Evolutionary conservation across 371 early-diverging fungal genomes (phyloP), one percentile per base, ranked within the genome.

Genomic region (Mucor circinelloides): DNA sequence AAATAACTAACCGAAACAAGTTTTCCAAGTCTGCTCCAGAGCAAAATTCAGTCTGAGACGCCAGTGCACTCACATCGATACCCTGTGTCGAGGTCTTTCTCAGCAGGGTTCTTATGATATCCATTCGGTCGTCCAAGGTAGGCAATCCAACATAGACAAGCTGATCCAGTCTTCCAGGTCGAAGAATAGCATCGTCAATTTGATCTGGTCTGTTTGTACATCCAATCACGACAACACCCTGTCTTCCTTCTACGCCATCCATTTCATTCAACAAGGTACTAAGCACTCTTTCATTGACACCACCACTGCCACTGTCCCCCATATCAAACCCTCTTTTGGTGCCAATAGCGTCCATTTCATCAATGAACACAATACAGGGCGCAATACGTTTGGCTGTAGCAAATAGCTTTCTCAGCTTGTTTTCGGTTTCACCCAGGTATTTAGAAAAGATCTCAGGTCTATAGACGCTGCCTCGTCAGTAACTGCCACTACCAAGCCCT

Each of bases 401-500:
- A 88, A 97, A 99, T n/a, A 96, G 64, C 2, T 83, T 72, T 52
- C 97, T 84, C 19, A 99, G 72, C 21, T 83, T 85, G 19, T 84
- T 83, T 80, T 99, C 99, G 0, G 94, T 93, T 62, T 97, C 97
- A 25, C 99, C 99, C 4, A 97, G 83, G 63, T 94, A 94, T 72
- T 94, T 93, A 27, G 93, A 93, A 68, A 89, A 91, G 28, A 96
- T 82, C 56, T 93, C 90, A 36, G 92, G 90, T n/a, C 91, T 88
- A 64, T 19, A 28, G 36, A 25, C 12, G 56, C 21, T 48, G 42
- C 38, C 36, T 30, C 23, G 23, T 19, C 12, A 48, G 48, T 55
- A 32, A 17, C 12, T 6, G 13, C 40, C 17, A 34, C 10, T 25
- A 60, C 15, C 19, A 12, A 44, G 5, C 19, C 19, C 23, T 15